These are phyloP conservation scores for Chytriomyces sp. DNA, from an alignment of 192 early-diverging fungal genomes.

Conservation along the genomic window DNA sequence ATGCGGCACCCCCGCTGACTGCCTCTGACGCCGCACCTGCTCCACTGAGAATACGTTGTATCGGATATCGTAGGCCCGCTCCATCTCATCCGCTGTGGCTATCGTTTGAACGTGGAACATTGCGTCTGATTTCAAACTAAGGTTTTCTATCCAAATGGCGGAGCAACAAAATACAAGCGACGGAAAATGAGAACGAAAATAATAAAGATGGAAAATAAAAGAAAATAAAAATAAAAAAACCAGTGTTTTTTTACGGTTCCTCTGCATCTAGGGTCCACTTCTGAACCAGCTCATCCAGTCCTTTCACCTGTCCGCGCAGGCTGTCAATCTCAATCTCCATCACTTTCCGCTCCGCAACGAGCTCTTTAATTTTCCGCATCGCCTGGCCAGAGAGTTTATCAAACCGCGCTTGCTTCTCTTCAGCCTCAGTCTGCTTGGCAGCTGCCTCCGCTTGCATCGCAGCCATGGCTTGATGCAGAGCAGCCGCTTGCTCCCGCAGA, in stretches of 20 bases:
- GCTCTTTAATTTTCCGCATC: slow-evolving; percentile 56
- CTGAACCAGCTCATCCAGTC: slow-evolving; percentile 18
- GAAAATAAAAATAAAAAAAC: background rate
- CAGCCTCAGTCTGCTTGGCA: slow-evolving; percentile 1
- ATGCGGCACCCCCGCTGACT: no score
- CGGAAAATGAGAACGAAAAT: background rate
- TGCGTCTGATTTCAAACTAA: no score
- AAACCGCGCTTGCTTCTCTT: slow-evolving; percentile 46
- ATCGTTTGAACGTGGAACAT: no score
- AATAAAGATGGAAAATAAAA: background rate
- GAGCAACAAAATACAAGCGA: no score
- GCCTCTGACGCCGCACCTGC: slow-evolving; percentile 5
- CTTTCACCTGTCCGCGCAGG: slow-evolving; percentile 40
- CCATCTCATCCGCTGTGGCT: background rate
- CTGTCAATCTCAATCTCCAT: slow-evolving; percentile 47
- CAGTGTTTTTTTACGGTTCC: slow-evolving; percentile 18
- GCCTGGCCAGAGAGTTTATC: slow-evolving; percentile 49
- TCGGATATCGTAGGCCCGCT: slow-evolving; percentile 9
- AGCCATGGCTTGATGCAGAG: slow-evolving; percentile 14
- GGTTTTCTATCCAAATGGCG: no score
- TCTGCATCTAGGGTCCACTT: slow-evolving; percentile 18
- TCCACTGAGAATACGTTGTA: slow-evolving; percentile 13
- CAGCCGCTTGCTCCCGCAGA: slow-evolving; percentile 9
- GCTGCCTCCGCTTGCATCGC: slow-evolving; percentile 34
- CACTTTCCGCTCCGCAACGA: slow-evolving; percentile 48